Conservation (phyloP, 352 stramenopile species). For the Globisporangium uncinulatum region DNA sequence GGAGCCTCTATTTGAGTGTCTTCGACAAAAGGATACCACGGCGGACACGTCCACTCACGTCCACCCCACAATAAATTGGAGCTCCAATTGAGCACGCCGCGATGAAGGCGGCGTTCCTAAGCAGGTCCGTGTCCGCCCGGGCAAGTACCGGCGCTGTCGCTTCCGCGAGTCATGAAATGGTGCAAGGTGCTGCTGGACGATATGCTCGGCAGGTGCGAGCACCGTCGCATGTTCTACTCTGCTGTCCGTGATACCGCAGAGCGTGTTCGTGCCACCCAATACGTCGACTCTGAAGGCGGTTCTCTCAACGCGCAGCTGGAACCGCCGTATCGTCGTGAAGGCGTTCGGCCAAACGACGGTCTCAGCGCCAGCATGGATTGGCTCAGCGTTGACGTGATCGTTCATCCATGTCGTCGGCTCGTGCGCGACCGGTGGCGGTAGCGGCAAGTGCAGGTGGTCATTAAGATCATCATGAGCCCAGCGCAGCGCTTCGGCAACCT, state of each 20-base stretch:
- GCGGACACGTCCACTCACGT: too few species aligned
- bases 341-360: conserved; percentile 98
- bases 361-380: too few species aligned
- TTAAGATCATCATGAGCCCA: too few species aligned
- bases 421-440: too few species aligned
- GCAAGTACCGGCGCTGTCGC: conserved; percentile 82
- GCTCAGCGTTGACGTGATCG: too few species aligned
- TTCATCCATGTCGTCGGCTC: too few species aligned
- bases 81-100: conserved; percentile 26
- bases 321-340: conserved; percentile 97
- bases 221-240: conserved; percentile 94
- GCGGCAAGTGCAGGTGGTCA: too few species aligned
- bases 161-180: conserved; percentile 69
- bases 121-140: conserved; percentile 69
- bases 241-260: conserved; percentile 96
- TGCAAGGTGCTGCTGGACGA: conserved; percentile 51
- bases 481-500: too few species aligned
- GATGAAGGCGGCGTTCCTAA: conserved; percentile 68
- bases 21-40: too few species aligned
- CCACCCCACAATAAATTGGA: too few species aligned
- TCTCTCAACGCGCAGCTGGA: conserved; percentile 90
- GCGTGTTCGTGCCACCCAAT: conserved; percentile 93
- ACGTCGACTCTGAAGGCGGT: conserved; percentile 90
- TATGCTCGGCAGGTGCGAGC: conserved; percentile 33
- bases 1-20: too few species aligned